Conservation (phyloP, 202 grass and related monocot genomes). For the Tripidium arundinaceum region DNA sequence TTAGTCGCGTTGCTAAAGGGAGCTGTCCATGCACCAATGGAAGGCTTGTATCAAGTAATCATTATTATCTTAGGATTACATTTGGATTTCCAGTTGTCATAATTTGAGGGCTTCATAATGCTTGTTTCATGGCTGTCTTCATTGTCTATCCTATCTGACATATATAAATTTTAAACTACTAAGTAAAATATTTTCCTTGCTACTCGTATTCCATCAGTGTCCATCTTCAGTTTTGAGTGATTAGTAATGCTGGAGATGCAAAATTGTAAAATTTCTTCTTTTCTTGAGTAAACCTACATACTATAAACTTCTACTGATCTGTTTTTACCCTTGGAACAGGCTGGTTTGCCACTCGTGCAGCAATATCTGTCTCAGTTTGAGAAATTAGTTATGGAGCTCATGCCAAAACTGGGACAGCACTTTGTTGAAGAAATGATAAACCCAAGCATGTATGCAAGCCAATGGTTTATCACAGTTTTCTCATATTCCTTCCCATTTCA, state of each 20-base stretch:
- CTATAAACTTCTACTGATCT: constrained; percentile 22
- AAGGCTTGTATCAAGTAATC: constrained; percentile 95
- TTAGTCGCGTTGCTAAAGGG: constrained; percentile 95
- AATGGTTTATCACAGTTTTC: constrained; percentile 98
- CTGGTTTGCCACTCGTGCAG: constrained; percentile 79
- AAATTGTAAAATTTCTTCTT: constrained; percentile 22
- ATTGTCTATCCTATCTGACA: background rate
- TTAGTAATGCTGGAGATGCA: constrained; percentile 41
- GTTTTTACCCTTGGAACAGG: constrained; percentile 47
- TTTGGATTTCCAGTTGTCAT: constrained; percentile 11
- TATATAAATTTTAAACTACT: background rate
- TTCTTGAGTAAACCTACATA: constrained; percentile 29
- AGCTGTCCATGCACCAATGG: constrained; percentile 94
- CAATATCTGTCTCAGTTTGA: constrained; percentile 90
- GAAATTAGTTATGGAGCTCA: constrained; percentile 74
- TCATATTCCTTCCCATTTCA: constrained; percentile 86
- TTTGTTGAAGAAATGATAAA: constrained; percentile 95
- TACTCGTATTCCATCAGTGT: constrained; percentile 38
- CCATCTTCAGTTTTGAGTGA: constrained; percentile 36
- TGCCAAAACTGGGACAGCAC: constrained; percentile 86
- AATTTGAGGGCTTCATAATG: background rate
- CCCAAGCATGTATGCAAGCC: constrained; percentile 95
- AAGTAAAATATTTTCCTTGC: background rate
- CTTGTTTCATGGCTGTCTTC: background rate
- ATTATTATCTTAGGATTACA: background rate